phyloP scores from a whole-genome alignment of 2,329 filamentous ascomycete species.

The Xylaria digitata region DNA sequence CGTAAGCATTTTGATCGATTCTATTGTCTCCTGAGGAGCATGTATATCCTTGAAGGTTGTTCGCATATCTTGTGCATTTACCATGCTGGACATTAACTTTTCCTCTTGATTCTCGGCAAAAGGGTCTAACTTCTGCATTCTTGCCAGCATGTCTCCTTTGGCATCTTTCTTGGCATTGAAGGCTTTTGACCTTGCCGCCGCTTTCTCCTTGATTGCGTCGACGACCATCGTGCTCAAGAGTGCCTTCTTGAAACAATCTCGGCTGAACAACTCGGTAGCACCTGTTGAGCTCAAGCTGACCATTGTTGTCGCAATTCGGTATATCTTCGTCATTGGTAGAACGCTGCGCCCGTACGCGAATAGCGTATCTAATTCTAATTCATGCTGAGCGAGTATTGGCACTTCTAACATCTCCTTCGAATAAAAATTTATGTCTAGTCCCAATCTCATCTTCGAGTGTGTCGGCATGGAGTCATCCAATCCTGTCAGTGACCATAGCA shows the following conservation, averaged over 20 bases:
- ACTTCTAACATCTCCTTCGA: neutral
- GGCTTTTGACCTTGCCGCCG: conserved; percentile 2
- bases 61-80: conserved; percentile 82
- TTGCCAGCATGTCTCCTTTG: conserved; percentile 43
- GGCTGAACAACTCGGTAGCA: conserved; percentile 37
- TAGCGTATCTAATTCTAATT: neutral
- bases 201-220: conserved; percentile 42
- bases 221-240: conserved; percentile 36
- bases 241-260: conserved; percentile 37
- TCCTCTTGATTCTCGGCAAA: conserved; percentile 80
- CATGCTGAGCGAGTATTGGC: no score
- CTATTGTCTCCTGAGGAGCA: conserved; percentile 82
- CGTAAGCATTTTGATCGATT: conserved; percentile 88
- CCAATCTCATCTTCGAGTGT: conserved; percentile 33
- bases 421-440: conserved; percentile 28
- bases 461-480: conserved; percentile 11
- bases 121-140: conserved; percentile 51
- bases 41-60: conserved; percentile 92
- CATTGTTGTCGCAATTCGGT: conserved; percentile 47
- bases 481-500: conserved; percentile 43
- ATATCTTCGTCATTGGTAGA: conserved; percentile 45
- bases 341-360: conserved; percentile 34
- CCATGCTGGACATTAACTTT: conserved; percentile 81
- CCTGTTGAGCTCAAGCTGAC: conserved; percentile 40
- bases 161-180: neutral